A percentile compares a stretch with the other conserved stretches of the same genome.
Evolutionary conservation across 2,329 filamentous ascomycete species (phyloP).

Genomic region (Pseudonectria buxi): DNA sequence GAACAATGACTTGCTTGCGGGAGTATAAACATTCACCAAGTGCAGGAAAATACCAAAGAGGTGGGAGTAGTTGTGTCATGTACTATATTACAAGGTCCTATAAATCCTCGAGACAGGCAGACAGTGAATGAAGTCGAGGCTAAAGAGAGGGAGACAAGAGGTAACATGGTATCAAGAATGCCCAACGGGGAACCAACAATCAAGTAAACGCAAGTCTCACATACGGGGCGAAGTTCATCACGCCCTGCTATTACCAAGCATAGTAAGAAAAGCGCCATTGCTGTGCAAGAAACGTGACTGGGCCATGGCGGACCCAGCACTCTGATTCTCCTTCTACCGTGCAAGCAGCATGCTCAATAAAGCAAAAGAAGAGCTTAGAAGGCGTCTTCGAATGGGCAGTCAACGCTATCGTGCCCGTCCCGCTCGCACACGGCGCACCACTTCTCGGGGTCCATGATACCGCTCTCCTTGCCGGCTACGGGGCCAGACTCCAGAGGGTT

Average conservation of each 20-base stretch:
- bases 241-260: constrained; percentile 16
- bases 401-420: constrained; percentile 93
- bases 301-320: constrained; percentile 4
- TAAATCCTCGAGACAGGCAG: too few relatives aligned
- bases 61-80: too few relatives aligned
- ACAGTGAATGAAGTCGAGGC: neutral
- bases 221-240: constrained; percentile 21
- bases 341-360: constrained; percentile 8
- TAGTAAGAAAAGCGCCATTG: constrained; percentile 9
- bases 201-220: constrained; percentile 10
- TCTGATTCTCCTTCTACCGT: constrained; percentile 7
- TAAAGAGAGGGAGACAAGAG: too few relatives aligned
- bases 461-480: constrained; percentile 71
- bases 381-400: constrained; percentile 85
- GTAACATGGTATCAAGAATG: too few relatives aligned
- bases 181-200: constrained; percentile 5
- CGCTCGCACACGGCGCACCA: constrained; percentile 97
- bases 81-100: too few relatives aligned
- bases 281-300: constrained; percentile 7
- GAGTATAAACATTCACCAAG: too few relatives aligned
- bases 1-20: too few relatives aligned
- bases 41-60: too few relatives aligned
- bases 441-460: constrained; percentile 73
- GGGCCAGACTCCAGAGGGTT: constrained; percentile 61
- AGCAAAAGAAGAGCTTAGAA: constrained; percentile 38